Evolutionary conservation across 805 yeast species (phyloP).

Genomic region (Yamadazyma laniorum): DNA sequence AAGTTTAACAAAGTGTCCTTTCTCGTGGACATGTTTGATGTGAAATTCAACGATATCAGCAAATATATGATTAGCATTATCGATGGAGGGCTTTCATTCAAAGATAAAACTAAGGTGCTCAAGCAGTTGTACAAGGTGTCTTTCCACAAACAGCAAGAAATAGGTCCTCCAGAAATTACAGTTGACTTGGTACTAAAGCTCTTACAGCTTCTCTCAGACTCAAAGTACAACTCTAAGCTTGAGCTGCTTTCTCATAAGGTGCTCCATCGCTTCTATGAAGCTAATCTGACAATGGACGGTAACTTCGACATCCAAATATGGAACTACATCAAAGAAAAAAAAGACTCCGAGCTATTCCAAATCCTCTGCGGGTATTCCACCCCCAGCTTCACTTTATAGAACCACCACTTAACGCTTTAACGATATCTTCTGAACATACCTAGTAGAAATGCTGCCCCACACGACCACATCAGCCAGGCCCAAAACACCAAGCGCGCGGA

Average conservation of each 20-base stretch:
- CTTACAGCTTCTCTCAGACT: conserved; percentile 1
- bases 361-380: conserved; percentile 10
- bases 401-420: too few species aligned
- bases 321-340: conserved; percentile 3
- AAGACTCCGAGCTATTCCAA: conserved; percentile 6
- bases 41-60: neutral
- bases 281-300: neutral
- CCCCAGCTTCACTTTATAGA: conserved; percentile 8
- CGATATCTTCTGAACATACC: too few species aligned
- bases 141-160: neutral
- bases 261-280: conserved; percentile 4
- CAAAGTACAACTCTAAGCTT: conserved; percentile 2
- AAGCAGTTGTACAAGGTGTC: neutral
- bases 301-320: conserved; percentile 4
- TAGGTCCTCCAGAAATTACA: neutral
- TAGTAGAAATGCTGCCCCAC: too few species aligned
- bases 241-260: conserved; percentile 4
- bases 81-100: neutral
- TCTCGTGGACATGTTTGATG: conserved; percentile 2
- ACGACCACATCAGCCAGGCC: too few species aligned
- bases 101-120: conserved; percentile 3
- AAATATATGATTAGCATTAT: neutral
- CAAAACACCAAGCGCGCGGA: neutral
- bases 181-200: conserved; percentile 1
- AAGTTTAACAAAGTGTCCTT: neutral